Evolutionary conservation across 176 grass and related monocot species (phyloP).

Genomic region (Lolium perenne): DNA sequence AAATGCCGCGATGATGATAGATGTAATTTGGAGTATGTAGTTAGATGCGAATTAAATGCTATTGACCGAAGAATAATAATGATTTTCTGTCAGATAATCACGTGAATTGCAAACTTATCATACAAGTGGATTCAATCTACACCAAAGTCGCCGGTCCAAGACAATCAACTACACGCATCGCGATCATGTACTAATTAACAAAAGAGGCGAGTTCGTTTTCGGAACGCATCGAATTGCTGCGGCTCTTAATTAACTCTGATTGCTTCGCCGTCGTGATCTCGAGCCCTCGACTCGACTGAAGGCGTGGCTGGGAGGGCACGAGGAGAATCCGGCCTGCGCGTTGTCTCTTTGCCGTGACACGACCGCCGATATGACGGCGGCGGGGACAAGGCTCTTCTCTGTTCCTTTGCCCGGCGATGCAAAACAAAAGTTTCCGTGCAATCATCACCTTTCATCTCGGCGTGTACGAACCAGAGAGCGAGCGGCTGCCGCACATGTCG

Average conservation of each 20-base stretch:
- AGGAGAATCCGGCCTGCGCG: neutral
- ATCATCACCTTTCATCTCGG: neutral
- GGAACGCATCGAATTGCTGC: constrained; percentile 36
- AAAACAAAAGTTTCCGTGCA: neutral
- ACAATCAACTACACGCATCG: neutral
- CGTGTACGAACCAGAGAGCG: neutral
- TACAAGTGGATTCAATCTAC: neutral
- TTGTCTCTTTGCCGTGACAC: constrained; percentile 30
- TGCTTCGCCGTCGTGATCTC: constrained; percentile 37
- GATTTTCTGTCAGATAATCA: neutral
- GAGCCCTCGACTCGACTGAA: no score
- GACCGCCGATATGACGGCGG: constrained; percentile 49
- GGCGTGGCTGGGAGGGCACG: neutral
- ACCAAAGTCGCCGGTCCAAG: neutral
- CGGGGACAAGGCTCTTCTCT: neutral
- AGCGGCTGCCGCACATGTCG: constrained; percentile 18
- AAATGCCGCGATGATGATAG: neutral
- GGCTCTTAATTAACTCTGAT: constrained; percentile 24
- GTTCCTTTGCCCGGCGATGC: neutral
- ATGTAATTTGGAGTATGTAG: constrained; percentile 7
- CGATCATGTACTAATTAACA: neutral
- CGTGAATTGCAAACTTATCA: neutral
- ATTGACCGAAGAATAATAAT: neutral
- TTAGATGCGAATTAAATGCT: constrained; percentile 2
- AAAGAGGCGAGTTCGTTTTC: neutral